Evolutionary conservation across 306 rosid species (phyloP).

Genomic region (Vigna mungo): DNA sequence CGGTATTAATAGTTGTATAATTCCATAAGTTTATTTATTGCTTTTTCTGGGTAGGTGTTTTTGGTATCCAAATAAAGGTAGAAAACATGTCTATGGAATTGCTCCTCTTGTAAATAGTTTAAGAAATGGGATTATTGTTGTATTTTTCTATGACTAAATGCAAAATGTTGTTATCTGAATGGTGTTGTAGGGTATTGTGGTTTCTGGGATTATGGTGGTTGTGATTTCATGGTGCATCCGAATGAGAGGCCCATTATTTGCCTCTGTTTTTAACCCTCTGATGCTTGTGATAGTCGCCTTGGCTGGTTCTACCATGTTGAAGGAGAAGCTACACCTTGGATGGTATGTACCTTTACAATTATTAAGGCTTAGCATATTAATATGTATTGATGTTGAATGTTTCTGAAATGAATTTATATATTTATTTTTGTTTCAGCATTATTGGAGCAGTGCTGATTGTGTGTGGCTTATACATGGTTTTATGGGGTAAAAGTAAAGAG

Average conservation of each 20-base stretch:
- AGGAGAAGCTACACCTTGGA: slow-evolving; percentile 53
- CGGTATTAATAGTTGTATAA: slow-evolving; percentile 33
- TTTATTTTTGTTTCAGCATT: slow-evolving; percentile 37
- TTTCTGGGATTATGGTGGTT: slow-evolving; percentile 42
- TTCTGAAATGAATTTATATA: background rate
- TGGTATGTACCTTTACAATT: slow-evolving; percentile 17
- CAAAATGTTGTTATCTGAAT: background rate
- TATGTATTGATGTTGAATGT: too few relatives aligned
- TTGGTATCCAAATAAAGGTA: too few relatives aligned
- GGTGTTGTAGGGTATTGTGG: slow-evolving; percentile 48
- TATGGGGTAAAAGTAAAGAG: slow-evolving; percentile 66
- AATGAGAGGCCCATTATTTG: slow-evolving; percentile 57
- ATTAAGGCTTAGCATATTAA: background rate
- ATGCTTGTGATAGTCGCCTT: slow-evolving; percentile 50
- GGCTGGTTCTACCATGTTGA: slow-evolving; percentile 44
- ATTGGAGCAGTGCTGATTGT: slow-evolving; percentile 54
- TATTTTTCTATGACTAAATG: background rate
- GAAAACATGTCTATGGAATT: too few relatives aligned
- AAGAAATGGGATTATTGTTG: background rate
- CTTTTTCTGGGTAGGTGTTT: too few relatives aligned
- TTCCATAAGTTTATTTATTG: too few relatives aligned
- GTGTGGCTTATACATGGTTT: slow-evolving; percentile 52
- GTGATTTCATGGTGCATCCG: slow-evolving; percentile 47
- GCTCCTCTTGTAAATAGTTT: too few relatives aligned
- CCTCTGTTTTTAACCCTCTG: slow-evolving; percentile 51